Conservation (phyloP, 208 protist genomes). For the Angomonas deanei region DNA sequence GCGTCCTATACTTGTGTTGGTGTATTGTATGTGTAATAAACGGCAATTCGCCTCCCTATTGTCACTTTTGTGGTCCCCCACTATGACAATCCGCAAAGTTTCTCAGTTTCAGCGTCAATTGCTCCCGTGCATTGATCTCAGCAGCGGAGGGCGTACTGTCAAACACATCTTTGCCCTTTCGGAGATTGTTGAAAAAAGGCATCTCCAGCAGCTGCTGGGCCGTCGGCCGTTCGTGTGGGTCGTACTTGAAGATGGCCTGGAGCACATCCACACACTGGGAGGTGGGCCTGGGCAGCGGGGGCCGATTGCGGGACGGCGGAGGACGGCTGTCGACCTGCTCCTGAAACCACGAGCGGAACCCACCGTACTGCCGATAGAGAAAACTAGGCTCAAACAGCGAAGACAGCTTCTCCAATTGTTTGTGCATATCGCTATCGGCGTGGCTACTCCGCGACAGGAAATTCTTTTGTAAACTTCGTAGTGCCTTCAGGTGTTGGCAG, state of each 20-base stretch:
- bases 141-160: background rate
- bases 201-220: constrained; percentile 72
- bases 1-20: constrained; percentile 5
- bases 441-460: constrained; percentile 4
- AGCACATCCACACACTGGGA: constrained; percentile 68
- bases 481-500: constrained; percentile 36
- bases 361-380: constrained; percentile 50
- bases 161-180: too few relatives aligned
- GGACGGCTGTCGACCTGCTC: constrained; percentile 36
- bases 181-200: constrained; percentile 46
- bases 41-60: too few relatives aligned
- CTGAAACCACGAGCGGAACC: constrained; percentile 70
- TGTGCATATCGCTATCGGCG: constrained; percentile 2
- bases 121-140: background rate
- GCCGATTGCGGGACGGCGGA: constrained; percentile 8
- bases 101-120: background rate
- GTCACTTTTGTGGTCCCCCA: too few relatives aligned
- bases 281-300: constrained; percentile 38
- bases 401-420: constrained; percentile 23
- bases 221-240: constrained; percentile 60
- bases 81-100: background rate
- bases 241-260: constrained; percentile 61
- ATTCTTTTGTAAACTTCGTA: constrained; percentile 31
- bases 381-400: constrained; percentile 65
- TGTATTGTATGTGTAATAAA: constrained; percentile 4